Evolutionary conservation across 2,329 filamentous ascomycete species (phyloP).

Genomic region (Aschersonia sp.): DNA sequence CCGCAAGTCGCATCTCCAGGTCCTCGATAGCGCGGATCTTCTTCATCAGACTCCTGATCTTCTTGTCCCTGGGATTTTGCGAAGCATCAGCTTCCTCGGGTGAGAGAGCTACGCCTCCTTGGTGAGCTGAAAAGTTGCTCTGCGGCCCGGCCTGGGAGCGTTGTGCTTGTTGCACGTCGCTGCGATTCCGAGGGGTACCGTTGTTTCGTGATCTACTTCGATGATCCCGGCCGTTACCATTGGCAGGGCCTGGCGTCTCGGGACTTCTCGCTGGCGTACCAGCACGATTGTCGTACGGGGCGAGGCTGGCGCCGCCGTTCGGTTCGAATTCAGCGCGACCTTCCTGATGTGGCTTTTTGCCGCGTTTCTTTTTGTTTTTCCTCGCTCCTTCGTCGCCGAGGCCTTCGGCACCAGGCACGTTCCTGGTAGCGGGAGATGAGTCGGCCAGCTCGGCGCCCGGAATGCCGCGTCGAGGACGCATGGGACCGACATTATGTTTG

Average conservation of each 20-base stretch:
- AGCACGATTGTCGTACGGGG: slow-evolving; percentile 22
- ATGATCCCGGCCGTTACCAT: slow-evolving; percentile 26
- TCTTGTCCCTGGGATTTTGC: slow-evolving; percentile 75
- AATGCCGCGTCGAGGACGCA: slow-evolving; percentile 59
- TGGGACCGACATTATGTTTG: slow-evolving; percentile 52
- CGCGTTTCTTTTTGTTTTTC: slow-evolving; percentile 98
- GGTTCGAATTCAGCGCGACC: slow-evolving; percentile 34
- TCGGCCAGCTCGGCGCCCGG: slow-evolving; percentile 72
- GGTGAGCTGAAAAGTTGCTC: slow-evolving; percentile 8
- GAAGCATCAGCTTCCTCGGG: slow-evolving; percentile 21
- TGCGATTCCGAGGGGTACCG: slow-evolving; percentile 35
- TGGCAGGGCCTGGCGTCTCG: slow-evolving; percentile 41
- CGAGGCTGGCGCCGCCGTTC: slow-evolving; percentile 31
- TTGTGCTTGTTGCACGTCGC: slow-evolving; percentile 30
- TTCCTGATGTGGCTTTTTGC: slow-evolving; percentile 80
- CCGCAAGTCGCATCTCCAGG: slow-evolving; percentile 88
- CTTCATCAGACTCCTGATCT: slow-evolving; percentile 84
- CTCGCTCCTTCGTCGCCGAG: slow-evolving; percentile 55
- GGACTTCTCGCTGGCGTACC: slow-evolving; percentile 41
- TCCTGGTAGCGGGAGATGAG: slow-evolving; percentile 50
- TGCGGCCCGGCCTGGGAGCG: slow-evolving; percentile 13
- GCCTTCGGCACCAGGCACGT: slow-evolving; percentile 48
- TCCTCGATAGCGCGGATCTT: slow-evolving; percentile 98
- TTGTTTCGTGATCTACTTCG: slow-evolving; percentile 43
- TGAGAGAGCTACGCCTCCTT: slow-evolving; percentile 30